phyloP scores from a whole-genome alignment of 176 grass and related monocot species.

The Oryza longistaminata region DNA sequence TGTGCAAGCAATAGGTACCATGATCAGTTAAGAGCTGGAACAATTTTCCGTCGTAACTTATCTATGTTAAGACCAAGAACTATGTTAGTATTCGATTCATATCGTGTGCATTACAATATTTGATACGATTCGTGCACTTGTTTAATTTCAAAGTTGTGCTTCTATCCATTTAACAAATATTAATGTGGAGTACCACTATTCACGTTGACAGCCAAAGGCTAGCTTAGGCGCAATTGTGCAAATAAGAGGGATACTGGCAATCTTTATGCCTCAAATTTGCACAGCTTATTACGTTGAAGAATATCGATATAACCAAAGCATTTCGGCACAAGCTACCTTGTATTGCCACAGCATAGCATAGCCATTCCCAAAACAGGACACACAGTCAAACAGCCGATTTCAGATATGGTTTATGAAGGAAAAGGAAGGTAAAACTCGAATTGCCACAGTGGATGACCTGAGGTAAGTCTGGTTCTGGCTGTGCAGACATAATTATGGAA shows the following conservation, averaged over 20 bases:
- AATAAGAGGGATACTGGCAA: not conserved
- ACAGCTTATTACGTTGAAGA: not conserved
- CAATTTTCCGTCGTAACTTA: not conserved
- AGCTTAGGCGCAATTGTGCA: not conserved
- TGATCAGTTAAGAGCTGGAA: not conserved
- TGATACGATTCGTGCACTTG: not conserved
- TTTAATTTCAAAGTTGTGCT: not conserved
- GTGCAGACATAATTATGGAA: not conserved
- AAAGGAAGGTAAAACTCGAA: not conserved
- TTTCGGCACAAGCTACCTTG: not conserved
- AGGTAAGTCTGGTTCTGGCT: not conserved
- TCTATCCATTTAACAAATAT: not conserved
- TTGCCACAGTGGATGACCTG: not conserved
- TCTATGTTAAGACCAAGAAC: not conserved
- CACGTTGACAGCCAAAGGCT: not conserved
- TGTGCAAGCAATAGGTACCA: not conserved
- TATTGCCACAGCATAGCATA: not conserved
- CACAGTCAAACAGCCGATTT: not conserved
- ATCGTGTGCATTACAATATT: not conserved
- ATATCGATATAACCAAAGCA: not conserved
- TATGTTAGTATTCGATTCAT: not conserved
- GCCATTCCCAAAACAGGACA: not conserved
- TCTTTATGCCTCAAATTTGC: not conserved
- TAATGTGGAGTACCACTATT: not conserved
- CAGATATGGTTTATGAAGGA: not conserved